These are phyloP conservation scores for Stereocaulon alpinum DNA, from an alignment of 495 filamentous ascomycete genomes.

Conservation along the genomic window DNA sequence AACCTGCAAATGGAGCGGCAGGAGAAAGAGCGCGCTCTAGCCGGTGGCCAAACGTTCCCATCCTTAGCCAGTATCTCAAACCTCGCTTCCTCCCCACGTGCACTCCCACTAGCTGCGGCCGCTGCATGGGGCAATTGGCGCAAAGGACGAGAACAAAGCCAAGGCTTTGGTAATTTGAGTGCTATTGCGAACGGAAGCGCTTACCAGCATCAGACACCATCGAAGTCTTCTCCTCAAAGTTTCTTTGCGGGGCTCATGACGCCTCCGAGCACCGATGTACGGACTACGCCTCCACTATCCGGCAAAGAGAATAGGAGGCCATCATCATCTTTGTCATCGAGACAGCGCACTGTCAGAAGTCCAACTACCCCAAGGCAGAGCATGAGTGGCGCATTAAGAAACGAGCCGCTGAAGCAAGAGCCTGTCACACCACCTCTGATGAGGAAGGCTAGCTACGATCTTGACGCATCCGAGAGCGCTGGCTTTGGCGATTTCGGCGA, in stretches of 20 bases:
- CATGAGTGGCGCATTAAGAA: constrained; percentile 4
- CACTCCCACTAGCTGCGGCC: constrained; percentile 69
- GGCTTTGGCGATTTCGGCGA: constrained; percentile 49
- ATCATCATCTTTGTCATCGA: constrained; percentile 27
- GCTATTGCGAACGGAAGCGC: constrained; percentile 30
- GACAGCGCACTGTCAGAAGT: constrained; percentile 30
- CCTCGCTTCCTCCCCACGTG: constrained; percentile 64
- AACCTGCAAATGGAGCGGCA: constrained; percentile 97
- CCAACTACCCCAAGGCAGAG: constrained; percentile 18
- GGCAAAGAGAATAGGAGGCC: constrained; percentile 29
- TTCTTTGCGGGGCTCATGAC: constrained; percentile 73
- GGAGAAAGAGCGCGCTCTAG: constrained; percentile 64
- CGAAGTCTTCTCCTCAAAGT: constrained; percentile 40
- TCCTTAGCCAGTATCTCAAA: constrained; percentile 47
- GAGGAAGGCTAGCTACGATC: constrained; percentile 56
- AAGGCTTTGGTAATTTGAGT: constrained; percentile 31
- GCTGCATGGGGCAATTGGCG: constrained; percentile 82
- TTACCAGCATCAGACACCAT: constrained; percentile 46
- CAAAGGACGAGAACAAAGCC: constrained; percentile 41
- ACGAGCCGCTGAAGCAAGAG: constrained; percentile 26
- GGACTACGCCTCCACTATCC: constrained; percentile 37
- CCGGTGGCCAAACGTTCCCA: constrained; percentile 39
- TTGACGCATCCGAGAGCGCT: constrained; percentile 52
- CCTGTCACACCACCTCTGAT: constrained; percentile 63
- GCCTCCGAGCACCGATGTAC: constrained; percentile 60